Percentiles rank a stretch among this genome's conserved stretches.
These are phyloP conservation scores for Physcomitrium patens DNA, from an alignment of 225 moss, liverwort and hornwort species.

Conservation along the genomic window DNA sequence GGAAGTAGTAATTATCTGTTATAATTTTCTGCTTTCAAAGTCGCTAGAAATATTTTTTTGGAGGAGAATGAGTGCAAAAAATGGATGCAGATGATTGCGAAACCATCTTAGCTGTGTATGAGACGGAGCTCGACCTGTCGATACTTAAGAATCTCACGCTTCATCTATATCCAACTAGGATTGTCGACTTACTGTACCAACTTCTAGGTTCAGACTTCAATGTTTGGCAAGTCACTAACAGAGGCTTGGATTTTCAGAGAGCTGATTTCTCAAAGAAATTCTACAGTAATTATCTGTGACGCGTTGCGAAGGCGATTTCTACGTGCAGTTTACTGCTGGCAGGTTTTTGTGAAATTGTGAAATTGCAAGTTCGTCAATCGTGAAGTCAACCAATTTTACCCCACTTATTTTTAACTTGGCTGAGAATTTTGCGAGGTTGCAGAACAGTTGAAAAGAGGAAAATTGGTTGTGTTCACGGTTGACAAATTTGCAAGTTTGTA, in stretches of 20 bases:
- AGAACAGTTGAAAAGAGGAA: neutral
- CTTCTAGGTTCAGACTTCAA: neutral
- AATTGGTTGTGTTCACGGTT: neutral
- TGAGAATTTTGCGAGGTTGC: neutral
- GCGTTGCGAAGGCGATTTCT: constrained; percentile 59
- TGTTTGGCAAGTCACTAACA: neutral
- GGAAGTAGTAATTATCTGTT: too few species aligned
- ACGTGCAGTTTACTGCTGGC: constrained; percentile 66
- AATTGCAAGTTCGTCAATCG: too few species aligned
- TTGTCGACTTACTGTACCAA: neutral
- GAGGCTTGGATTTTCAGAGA: neutral
- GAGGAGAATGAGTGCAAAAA: constrained; percentile 64
- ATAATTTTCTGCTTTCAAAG: too few species aligned
- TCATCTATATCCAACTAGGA: constrained; percentile 7
- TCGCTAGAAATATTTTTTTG: too few species aligned
- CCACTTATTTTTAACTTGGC: neutral
- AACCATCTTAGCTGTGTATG: constrained; percentile 64
- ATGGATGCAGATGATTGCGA: constrained; percentile 62
- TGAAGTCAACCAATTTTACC: neutral
- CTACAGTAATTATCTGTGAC: neutral
- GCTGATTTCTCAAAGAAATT: neutral
- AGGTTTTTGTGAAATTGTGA: constrained; percentile 68
- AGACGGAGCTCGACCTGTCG: neutral
- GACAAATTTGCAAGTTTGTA: constrained; percentile 54
- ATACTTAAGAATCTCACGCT: neutral